Percentiles rank a stretch among this genome's conserved stretches.
These are phyloP conservation scores for Nicotiana undulata DNA, from an alignment of 257 asterid genomes.

Conservation along the genomic window DNA sequence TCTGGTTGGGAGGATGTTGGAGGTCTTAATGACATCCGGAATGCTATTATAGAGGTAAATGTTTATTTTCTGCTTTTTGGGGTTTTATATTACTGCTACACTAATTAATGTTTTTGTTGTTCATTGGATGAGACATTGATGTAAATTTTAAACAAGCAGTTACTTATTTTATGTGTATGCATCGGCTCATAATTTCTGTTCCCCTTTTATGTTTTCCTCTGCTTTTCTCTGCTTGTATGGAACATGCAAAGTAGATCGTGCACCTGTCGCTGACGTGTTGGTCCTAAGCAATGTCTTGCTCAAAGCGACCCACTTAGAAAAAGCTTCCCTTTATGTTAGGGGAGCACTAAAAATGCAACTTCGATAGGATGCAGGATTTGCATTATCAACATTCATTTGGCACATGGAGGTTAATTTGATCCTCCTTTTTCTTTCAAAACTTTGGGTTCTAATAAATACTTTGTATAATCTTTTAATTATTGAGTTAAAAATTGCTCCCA, in stretches of 20 bases:
- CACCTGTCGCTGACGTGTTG: too few relatives aligned
- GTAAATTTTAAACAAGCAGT: not conserved
- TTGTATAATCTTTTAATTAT: not conserved
- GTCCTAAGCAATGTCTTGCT: too few relatives aligned
- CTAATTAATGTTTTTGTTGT: not conserved
- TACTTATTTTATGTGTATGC: not conserved
- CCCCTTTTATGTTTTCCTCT: not conserved
- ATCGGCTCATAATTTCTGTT: not conserved
- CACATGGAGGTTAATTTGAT: not conserved
- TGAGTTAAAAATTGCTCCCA: not conserved
- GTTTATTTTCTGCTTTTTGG: slow-evolving; percentile 1
- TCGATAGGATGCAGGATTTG: not conserved
- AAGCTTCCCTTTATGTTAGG: too few relatives aligned
- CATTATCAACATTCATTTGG: not conserved
- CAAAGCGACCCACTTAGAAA: too few relatives aligned
- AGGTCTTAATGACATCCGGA: slow-evolving; percentile 79
- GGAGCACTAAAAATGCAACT: too few relatives aligned
- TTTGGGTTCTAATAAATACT: not conserved
- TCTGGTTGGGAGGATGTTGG: slow-evolving; percentile 99
- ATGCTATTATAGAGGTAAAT: slow-evolving; percentile 69
- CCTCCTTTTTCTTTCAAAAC: not conserved
- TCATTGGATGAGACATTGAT: not conserved
- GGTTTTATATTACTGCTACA: not conserved
- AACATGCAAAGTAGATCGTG: too few relatives aligned
- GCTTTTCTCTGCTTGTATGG: not conserved